Evolutionary conservation across 495 filamentous ascomycete genomes (phyloP).

Genomic region (Neurospora cerealis): DNA sequence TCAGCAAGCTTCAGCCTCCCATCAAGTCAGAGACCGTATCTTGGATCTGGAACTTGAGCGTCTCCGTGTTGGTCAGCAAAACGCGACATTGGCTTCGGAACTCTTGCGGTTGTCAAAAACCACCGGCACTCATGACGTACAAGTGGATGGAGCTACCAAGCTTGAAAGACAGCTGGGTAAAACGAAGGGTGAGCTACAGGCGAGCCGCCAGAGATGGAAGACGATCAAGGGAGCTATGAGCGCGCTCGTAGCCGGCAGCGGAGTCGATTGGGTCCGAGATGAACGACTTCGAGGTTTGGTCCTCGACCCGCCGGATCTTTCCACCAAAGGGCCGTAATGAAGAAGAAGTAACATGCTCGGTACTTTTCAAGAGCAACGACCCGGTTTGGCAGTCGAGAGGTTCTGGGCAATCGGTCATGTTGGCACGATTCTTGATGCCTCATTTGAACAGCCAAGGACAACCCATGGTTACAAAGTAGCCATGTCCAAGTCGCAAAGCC

Average conservation of each 20-base stretch:
- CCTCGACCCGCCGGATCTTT: conserved; percentile 53
- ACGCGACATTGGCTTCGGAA: conserved; percentile 49
- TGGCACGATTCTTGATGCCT: background rate
- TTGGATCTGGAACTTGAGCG: conserved; percentile 46
- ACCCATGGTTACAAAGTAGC: background rate
- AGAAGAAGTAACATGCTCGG: background rate
- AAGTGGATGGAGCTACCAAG: conserved; percentile 38
- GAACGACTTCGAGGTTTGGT: conserved; percentile 60
- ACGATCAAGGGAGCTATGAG: conserved; percentile 65
- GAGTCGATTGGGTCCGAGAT: conserved; percentile 72
- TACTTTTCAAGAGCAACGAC: background rate
- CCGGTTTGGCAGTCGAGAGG: background rate
- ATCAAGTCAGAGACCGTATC: conserved; percentile 36
- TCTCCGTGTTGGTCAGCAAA: conserved; percentile 43
- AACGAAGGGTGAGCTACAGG: conserved; percentile 46
- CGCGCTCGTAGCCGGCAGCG: conserved; percentile 71
- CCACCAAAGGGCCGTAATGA: background rate
- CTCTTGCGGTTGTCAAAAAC: conserved; percentile 52
- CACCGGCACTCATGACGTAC: conserved; percentile 38
- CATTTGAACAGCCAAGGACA: background rate
- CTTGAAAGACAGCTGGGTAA: conserved; percentile 40
- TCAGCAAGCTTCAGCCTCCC: conserved; percentile 42
- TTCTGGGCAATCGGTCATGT: background rate
- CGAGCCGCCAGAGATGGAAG: conserved; percentile 53
- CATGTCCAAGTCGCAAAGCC: background rate